Percentiles rank a stretch among this genome's conserved stretches.
These are phyloP conservation scores for Pythium monospermum DNA, from an alignment of 352 stramenopile genomes.

Conservation along the genomic window DNA sequence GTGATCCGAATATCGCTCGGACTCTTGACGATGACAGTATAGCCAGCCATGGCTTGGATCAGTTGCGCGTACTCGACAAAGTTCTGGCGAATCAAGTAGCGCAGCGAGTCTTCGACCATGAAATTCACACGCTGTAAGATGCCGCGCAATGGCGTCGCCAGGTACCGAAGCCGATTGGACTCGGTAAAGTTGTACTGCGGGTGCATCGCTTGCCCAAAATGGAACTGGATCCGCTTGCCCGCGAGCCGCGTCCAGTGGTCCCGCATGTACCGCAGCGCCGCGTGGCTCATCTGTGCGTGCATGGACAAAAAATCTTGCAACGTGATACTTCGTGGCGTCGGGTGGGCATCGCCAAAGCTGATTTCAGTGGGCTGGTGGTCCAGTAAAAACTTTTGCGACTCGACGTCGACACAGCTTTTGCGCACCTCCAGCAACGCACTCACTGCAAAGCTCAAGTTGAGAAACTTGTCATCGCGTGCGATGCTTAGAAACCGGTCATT, in stretches of 20 bases:
- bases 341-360: conserved; percentile 43
- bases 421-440: conserved; percentile 71
- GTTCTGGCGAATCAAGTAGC: conserved; percentile 54
- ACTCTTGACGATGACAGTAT: conserved; percentile 44
- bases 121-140: conserved; percentile 81
- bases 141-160: conserved; percentile 39
- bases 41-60: conserved; percentile 64
- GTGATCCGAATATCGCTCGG: conserved; percentile 40
- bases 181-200: conserved; percentile 59
- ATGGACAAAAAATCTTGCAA: conserved; percentile 64
- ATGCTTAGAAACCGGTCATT: conserved; percentile 62
- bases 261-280: conserved; percentile 65
- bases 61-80: conserved; percentile 64
- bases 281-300: conserved; percentile 67
- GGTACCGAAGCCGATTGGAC: conserved; percentile 64
- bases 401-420: conserved; percentile 59
- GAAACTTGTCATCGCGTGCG: conserved; percentile 55
- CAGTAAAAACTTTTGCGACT: conserved; percentile 55
- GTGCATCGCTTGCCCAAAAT: conserved; percentile 50
- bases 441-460: conserved; percentile 68
- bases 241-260: conserved; percentile 71
- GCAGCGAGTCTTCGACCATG: conserved; percentile 74
- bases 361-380: conserved; percentile 64
- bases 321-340: conserved; percentile 60
- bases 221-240: conserved; percentile 67